Conservation (phyloP, 164 flowering plant genomes). For the Vitis labrusca region DNA sequence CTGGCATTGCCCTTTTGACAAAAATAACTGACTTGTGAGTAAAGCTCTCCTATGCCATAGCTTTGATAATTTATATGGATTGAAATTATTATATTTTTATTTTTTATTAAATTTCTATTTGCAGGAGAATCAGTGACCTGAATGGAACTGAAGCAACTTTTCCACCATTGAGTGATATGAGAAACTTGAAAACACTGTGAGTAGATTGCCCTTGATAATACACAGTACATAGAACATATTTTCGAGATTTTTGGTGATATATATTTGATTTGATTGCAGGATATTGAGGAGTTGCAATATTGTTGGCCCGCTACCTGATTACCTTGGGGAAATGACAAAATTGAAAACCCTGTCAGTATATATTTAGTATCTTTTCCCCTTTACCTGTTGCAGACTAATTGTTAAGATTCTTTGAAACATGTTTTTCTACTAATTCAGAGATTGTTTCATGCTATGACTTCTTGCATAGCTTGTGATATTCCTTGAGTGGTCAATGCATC, state of each 20-base stretch:
- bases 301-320: slow-evolving; percentile 34
- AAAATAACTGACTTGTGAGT: slow-evolving; percentile 36
- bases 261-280: slow-evolving; percentile 21
- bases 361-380: too few species aligned
- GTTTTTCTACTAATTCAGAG: too few species aligned
- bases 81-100: too few species aligned
- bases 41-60: not conserved
- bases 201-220: not conserved
- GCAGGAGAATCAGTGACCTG: slow-evolving; percentile 73
- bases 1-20: slow-evolving; percentile 22
- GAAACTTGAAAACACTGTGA: slow-evolving; percentile 41
- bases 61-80: too few species aligned
- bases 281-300: slow-evolving; percentile 54
- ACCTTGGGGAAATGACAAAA: slow-evolving; percentile 23
- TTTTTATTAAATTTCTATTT: slow-evolving; percentile 3
- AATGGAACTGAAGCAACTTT: slow-evolving; percentile 43
- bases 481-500: too few species aligned
- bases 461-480: too few species aligned
- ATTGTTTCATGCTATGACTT: too few species aligned
- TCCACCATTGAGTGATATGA: slow-evolving; percentile 39
- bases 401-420: too few species aligned
- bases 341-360: slow-evolving; percentile 33
- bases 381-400: too few species aligned
- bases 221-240: too few species aligned
- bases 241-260: not conserved